phyloP scores from a whole-genome alignment of 1,139 yeast genomes.

The Ogataea hybrid region DNA sequence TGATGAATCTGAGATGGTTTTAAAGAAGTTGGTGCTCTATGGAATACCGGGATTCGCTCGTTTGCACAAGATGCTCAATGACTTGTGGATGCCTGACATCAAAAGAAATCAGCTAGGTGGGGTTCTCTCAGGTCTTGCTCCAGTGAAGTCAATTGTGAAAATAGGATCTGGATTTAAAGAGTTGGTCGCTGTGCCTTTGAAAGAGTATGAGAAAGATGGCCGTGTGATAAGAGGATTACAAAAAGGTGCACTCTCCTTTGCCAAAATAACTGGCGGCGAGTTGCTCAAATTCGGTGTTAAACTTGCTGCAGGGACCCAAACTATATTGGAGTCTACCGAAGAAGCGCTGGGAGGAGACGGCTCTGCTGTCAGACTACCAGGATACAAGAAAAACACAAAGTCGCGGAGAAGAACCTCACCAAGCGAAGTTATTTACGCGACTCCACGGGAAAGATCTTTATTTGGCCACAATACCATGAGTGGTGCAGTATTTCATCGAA shows the following conservation, averaged over 20 bases:
- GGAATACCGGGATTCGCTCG: conserved; percentile 76
- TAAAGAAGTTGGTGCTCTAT: conserved; percentile 61
- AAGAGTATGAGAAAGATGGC: conserved; percentile 74
- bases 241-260: conserved; percentile 75
- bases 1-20: conserved; percentile 74
- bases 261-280: conserved; percentile 79
- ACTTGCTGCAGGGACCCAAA: conserved; percentile 86
- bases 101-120: conserved; percentile 74
- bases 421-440: conserved; percentile 11
- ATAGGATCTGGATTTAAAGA: conserved; percentile 79
- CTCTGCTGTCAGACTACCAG: conserved; percentile 39
- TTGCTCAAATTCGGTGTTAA: conserved; percentile 80
- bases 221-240: conserved; percentile 67
- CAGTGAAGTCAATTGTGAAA: conserved; percentile 73
- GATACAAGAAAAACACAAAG: conserved; percentile 2
- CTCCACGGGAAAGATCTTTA: conserved; percentile 10
- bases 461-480: conserved; percentile 17
- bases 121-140: conserved; percentile 79
- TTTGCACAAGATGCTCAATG: conserved; percentile 53
- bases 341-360: conserved; percentile 72
- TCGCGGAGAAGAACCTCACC: conserved; percentile 11
- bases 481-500: conserved; percentile 14
- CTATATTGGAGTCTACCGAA: conserved; percentile 76
- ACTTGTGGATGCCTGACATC: conserved; percentile 85
- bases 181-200: conserved; percentile 68